Base-by-base conservation (phyloP, 202 grass and related monocot species). In the Zizania palustris region DNA sequence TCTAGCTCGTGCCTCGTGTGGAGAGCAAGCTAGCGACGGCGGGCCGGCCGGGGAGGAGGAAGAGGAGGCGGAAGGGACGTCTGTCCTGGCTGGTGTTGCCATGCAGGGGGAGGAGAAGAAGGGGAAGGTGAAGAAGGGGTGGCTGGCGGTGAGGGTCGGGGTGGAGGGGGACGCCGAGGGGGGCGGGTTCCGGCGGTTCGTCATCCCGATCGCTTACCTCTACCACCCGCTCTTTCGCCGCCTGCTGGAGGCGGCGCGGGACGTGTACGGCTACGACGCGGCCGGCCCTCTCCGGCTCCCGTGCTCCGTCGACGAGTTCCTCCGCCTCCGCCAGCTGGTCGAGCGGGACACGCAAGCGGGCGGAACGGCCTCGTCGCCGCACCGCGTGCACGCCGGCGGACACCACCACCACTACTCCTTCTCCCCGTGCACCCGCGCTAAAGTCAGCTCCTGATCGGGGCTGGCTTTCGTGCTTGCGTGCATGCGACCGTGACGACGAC, bases 101-200 rank as follows among this genome's bases (percentile, higher is more conserved):
- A 82, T 86, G 74, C 79, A 74, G 57, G 74, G 78, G 64, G 82
- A 97, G 70, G 87, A 92, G 67, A 86, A 81, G 66, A 92, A 40
- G 80, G 75, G 78, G 69, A 94, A 97, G 82, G 88, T 97, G 64
- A 97, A 97, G 91, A 97, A 97, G 61, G 95, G 95, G 5, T 97
- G 82, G 55, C 71, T 97, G 2, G 80, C 91, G 1, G 95, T 97
- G 63, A 45, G 75, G 3, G 95, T 97, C 18, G 94, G 89, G 19
- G 70, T 63, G 12, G 88, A 87, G 51, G 90, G 63, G 36, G 93
- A 59, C 45, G 84, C 33, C 51, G 45, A 11, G 3, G 45, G 11
- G 5, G 75, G 73, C 9, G 88, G 78, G 4, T 83, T 41, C 73
- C 74, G 71, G 37, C 84, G 87, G 16, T 90, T 98, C 71, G 86